Evolutionary conservation across 2,329 filamentous ascomycete genomes (phyloP).

Genomic region (Sporothrix curviconia): DNA sequence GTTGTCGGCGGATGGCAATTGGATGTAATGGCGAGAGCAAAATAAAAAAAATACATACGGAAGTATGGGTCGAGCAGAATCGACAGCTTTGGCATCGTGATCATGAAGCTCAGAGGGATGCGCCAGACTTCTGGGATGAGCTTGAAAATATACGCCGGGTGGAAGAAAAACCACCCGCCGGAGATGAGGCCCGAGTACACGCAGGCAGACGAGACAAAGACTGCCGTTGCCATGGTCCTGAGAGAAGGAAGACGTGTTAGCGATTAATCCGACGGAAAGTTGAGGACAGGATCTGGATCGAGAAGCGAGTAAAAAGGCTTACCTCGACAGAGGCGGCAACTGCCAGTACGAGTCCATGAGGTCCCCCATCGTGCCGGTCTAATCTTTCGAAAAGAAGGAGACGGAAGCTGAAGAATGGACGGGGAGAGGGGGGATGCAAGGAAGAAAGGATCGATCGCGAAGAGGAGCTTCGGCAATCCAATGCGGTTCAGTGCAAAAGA

Average conservation of each 20-base stretch:
- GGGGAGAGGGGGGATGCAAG: background rate
- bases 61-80: conserved; percentile 72
- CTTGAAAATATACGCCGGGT: conserved; percentile 46
- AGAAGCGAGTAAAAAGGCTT: background rate
- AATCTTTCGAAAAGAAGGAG: background rate
- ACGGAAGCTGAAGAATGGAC: background rate
- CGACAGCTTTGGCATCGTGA: conserved; percentile 34
- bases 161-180: conserved; percentile 47
- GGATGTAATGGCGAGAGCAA: no score
- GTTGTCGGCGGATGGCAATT: no score
- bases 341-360: conserved; percentile 35
- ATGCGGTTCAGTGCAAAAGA: background rate
- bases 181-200: conserved; percentile 53
- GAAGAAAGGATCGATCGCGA: background rate
- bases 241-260: background rate
- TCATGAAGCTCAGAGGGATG: conserved; percentile 36
- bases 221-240: conserved; percentile 62
- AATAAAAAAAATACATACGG: conserved; percentile 44
- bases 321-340: conserved; percentile 38
- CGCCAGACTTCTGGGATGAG: conserved; percentile 44
- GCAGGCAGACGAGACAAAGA: conserved; percentile 56
- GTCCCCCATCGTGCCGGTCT: conserved; percentile 32
- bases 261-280: background rate
- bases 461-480: background rate
- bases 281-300: background rate